These are phyloP conservation scores for Dioscorea zingiberensis DNA, from an alignment of 106 monocot species.

Conservation along the genomic window DNA sequence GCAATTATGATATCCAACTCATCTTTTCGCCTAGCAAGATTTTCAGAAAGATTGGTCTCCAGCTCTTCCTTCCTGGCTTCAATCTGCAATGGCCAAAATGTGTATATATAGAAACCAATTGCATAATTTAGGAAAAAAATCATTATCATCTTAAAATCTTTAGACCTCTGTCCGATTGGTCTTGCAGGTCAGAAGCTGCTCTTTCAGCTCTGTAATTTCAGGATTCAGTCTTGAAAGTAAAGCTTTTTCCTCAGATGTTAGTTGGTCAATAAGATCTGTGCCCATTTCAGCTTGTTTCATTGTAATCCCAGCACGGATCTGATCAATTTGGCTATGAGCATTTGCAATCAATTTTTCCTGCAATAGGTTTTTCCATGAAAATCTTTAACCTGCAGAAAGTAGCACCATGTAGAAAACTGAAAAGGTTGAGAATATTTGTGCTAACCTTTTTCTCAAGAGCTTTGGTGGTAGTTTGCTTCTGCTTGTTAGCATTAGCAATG, in stretches of 20 bases:
- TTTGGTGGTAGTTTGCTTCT: slow-evolving; percentile 58
- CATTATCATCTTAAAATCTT: background rate
- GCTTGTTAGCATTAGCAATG: slow-evolving; percentile 68
- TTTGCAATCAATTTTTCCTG: slow-evolving; percentile 82
- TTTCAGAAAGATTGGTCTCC: slow-evolving; percentile 89
- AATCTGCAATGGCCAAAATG: slow-evolving; percentile 38
- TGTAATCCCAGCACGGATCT: slow-evolving; percentile 86
- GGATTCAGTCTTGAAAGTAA: slow-evolving; percentile 90
- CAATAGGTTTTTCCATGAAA: slow-evolving; percentile 6
- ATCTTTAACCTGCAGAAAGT: background rate
- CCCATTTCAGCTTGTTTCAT: slow-evolving; percentile 98
- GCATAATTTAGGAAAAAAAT: too few relatives aligned
- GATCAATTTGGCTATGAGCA: slow-evolving; percentile 76
- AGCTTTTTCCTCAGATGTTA: slow-evolving; percentile 68
- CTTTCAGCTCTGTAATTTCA: slow-evolving; percentile 93
- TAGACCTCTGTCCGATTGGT: slow-evolving; percentile 74
- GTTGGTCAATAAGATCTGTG: slow-evolving; percentile 93
- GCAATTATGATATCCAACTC: slow-evolving; percentile 75
- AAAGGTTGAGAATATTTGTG: background rate
- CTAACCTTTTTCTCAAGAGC: slow-evolving; percentile 82
- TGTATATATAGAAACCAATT: background rate
- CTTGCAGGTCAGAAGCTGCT: slow-evolving; percentile 79
- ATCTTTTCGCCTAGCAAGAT: slow-evolving; percentile 82
- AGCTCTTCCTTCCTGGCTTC: slow-evolving; percentile 98
- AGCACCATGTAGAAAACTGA: background rate